Percentiles rank a stretch among this genome's conserved stretches.
Evolutionary conservation across 1,284 basidiomycete species (phyloP).

Genomic region (Malassezia globosa): DNA sequence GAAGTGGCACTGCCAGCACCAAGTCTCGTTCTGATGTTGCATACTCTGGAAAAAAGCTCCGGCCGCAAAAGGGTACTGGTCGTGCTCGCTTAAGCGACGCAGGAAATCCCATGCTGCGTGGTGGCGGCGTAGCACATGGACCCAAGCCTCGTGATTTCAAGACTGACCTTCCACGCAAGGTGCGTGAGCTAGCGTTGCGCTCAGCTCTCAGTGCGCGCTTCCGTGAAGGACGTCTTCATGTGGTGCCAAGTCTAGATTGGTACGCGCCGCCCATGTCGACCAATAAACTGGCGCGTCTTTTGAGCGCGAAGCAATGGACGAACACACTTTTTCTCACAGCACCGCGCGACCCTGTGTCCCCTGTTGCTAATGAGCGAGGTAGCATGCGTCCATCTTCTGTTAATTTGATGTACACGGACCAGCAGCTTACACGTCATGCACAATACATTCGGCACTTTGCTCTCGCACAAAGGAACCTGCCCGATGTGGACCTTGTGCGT

Average conservation of each 20-base stretch:
- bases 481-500: constrained; percentile 31
- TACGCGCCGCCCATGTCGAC: constrained; percentile 36
- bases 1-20: constrained; percentile 78
- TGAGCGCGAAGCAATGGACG: constrained; percentile 33
- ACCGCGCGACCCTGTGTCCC: constrained; percentile 28
- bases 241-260: constrained; percentile 56
- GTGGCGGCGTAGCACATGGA: constrained; percentile 82
- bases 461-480: constrained; percentile 33
- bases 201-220: constrained; percentile 73
- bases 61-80: constrained; percentile 83
- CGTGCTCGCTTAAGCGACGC: constrained; percentile 76
- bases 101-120: constrained; percentile 76
- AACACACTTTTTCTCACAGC: constrained; percentile 42
- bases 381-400: constrained; percentile 26
- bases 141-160: constrained; percentile 82
- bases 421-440: constrained; percentile 28
- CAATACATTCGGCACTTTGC: constrained; percentile 31
- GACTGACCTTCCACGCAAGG: constrained; percentile 76
- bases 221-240: constrained; percentile 61
- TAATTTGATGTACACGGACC: constrained; percentile 32
- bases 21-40: constrained; percentile 82
- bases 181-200: constrained; percentile 82
- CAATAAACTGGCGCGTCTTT: constrained; percentile 26
- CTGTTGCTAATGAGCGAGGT: constrained; percentile 9
- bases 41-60: constrained; percentile 76